Conservation (phyloP, 208 protist genomes). For the Plasmodiophora brassicae region DNA sequence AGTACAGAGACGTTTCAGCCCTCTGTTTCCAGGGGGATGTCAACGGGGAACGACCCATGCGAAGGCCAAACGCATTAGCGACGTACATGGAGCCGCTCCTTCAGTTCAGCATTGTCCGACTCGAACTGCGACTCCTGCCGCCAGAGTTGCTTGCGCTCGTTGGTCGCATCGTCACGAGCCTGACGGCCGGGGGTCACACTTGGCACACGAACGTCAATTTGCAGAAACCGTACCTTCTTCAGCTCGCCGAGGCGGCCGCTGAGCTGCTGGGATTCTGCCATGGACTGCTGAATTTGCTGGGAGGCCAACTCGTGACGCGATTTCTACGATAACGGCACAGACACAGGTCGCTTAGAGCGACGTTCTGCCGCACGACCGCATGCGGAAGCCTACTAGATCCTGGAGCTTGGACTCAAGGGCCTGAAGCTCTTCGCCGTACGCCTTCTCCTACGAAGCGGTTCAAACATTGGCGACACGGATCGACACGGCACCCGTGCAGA, state of each 20-base stretch:
- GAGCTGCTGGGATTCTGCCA: background rate
- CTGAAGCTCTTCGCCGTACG: no score
- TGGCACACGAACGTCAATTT: background rate
- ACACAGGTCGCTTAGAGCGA: no score
- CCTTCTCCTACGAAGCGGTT: no score
- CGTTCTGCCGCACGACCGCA: no score
- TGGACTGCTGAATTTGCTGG: no score
- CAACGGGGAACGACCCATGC: slow-evolving; percentile 57
- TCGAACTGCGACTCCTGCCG: background rate
- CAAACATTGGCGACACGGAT: no score
- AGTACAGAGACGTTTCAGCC: background rate
- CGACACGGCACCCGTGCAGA: no score
- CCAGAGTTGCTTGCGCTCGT: background rate
- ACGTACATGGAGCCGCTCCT: slow-evolving; percentile 64
- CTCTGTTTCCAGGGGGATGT: slow-evolving; percentile 44
- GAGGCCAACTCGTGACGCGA: no score
- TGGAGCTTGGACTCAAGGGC: no score
- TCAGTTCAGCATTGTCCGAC: slow-evolving; percentile 45
- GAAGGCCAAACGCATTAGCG: background rate
- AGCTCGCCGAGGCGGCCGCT: background rate
- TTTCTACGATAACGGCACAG: no score
- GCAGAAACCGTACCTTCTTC: background rate
- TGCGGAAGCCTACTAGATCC: no score
- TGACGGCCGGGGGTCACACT: no score
- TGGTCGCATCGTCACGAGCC: background rate